Evolutionary conservation across 495 filamentous ascomycete species (phyloP).

Genomic region (Podospora pseudopauciseta): DNA sequence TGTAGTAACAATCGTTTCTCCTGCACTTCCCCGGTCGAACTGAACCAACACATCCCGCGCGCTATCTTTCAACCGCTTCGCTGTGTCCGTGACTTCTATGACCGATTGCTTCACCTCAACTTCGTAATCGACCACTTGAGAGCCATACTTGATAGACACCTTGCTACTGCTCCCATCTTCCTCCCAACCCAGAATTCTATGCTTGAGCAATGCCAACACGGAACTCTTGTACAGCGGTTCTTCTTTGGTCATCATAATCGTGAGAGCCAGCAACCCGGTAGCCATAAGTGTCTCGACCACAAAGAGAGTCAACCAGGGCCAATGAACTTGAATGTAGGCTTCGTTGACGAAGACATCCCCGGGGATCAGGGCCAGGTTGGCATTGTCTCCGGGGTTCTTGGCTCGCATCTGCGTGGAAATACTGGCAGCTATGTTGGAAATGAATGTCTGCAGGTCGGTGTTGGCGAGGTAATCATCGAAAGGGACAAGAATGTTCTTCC

Average conservation of each 20-base stretch:
- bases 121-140: not conserved
- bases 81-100: not conserved
- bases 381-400: not conserved
- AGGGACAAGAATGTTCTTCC: not conserved
- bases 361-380: not conserved
- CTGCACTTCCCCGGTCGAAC: too few species aligned
- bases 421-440: not conserved
- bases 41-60: too few species aligned
- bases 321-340: not conserved
- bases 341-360: not conserved
- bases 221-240: not conserved
- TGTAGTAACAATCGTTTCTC: too few species aligned
- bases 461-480: not conserved
- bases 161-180: not conserved
- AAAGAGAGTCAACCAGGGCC: not conserved
- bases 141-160: not conserved
- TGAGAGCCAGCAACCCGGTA: not conserved
- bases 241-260: not conserved
- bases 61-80: too few species aligned
- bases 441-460: not conserved
- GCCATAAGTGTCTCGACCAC: not conserved
- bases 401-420: not conserved
- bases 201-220: not conserved
- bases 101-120: not conserved
- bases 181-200: not conserved